Evolutionary conservation across 495 filamentous ascomycete genomes (phyloP).

Genomic region (Letharia columbiana): DNA sequence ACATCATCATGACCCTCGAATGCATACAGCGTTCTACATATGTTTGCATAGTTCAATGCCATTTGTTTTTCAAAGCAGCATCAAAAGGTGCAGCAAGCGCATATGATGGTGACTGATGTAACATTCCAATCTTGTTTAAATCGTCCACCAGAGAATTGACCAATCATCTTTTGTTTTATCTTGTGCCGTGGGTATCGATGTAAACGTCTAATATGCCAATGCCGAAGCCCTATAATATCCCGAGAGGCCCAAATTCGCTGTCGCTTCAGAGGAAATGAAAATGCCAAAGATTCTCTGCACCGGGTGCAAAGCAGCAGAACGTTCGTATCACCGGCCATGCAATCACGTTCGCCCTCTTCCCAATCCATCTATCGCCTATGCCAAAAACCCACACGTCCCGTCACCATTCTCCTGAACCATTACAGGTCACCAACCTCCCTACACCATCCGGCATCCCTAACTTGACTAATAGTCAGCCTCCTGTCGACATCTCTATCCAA

Average conservation of each 20-base stretch:
- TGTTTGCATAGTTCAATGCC: background rate
- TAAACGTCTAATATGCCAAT: background rate
- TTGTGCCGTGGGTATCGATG: background rate
- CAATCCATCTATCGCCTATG: too few species aligned
- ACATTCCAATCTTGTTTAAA: background rate
- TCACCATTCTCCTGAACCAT: background rate
- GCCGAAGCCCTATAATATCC: background rate
- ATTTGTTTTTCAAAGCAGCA: background rate
- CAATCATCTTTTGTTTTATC: background rate
- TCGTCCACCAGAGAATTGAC: background rate
- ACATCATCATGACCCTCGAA: background rate
- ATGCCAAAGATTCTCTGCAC: too few species aligned
- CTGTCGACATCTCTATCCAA: slow-evolving; percentile 79
- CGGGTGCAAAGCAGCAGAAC: too few species aligned
- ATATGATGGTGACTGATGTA: background rate
- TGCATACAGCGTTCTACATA: background rate
- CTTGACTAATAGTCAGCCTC: slow-evolving; percentile 71
- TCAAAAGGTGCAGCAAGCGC: background rate
- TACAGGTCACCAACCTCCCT: background rate
- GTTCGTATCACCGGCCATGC: too few species aligned
- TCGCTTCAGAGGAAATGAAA: background rate
- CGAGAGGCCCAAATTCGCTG: background rate
- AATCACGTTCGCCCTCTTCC: too few species aligned
- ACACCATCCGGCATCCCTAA: slow-evolving; percentile 79
- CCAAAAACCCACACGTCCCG: too few species aligned